Base-by-base conservation (phyloP, 1,139 yeast genomes). In the Candida sp. region DNA sequence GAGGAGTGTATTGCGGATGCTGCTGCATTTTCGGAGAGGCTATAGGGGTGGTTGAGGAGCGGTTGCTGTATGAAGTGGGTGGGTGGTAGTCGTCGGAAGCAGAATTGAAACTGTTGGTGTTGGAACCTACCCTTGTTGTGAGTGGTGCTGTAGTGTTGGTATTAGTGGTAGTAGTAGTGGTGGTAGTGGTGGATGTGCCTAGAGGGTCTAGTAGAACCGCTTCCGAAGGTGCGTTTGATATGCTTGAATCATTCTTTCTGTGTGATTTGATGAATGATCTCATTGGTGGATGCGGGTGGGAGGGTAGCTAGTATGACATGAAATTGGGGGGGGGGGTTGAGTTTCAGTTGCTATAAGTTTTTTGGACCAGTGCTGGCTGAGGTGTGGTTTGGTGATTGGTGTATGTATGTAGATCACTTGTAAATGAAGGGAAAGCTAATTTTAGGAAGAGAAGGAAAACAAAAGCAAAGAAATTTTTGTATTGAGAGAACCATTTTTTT, bases 201-300 rank as follows among this genome's bases (percentile, higher is more conserved):
- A 30, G 49, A 12, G 34, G 47, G 12, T 37, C 45, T 39, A 23
- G 51, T 34, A 26, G 49, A 26, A 41, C 51, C 26, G 37, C 46
- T 22, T 51, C 58, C 9, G 57, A 22, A 3, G 42, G 42, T 8
- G 48, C 39, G 17, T 55, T 58, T 8, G 59, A 52, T 23, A 49
- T 52, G 12, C 55, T 49, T 1, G 72, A 59, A 39, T 69, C 67
- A 48, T 58, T 65, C 54, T 75, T 62, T 54, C 70, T 66, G 58
- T 77, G 82, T 11, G 78, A 66, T 60, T 77, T 77, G 50, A 78
- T 77, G 58, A 78, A 76, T n/a, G 82, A 75, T 55, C 80, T 68
- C 83, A 78, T 78, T 28, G 35, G 44, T 17, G 32, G 23, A 37
- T 35, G 38, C 28, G 28, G 37, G 12, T 12, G n/a, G n/a, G n/a